Evolutionary conservation across 2,329 filamentous ascomycete genomes (phyloP).

Genomic region (Xenoacremonium recifei): DNA sequence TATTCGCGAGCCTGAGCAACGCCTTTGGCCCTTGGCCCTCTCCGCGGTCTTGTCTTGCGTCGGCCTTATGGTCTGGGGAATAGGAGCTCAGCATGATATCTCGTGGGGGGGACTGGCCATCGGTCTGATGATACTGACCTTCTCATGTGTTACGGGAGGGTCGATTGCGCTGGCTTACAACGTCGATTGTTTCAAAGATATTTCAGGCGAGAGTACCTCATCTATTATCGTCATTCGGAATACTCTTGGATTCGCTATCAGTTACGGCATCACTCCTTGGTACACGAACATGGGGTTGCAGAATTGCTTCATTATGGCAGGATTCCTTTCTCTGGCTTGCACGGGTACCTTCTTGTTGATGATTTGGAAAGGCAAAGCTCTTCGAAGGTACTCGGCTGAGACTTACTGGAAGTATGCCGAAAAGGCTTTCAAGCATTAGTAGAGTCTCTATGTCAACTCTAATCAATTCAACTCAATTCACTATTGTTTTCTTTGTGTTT

Average conservation of each 20-base stretch:
- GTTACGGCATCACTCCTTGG: slow-evolving; percentile 34
- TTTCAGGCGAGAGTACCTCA: slow-evolving; percentile 27
- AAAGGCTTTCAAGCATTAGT: background rate
- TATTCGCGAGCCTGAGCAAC: slow-evolving; percentile 33
- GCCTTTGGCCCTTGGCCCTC: slow-evolving; percentile 31
- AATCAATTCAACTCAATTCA: background rate
- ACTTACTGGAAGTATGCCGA: slow-evolving; percentile 4
- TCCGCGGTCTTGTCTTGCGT: slow-evolving; percentile 38
- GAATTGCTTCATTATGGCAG: slow-evolving; percentile 32
- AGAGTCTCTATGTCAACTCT: background rate
- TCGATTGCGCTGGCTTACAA: slow-evolving; percentile 32
- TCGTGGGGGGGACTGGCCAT: slow-evolving; percentile 34
- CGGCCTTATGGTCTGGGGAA: slow-evolving; percentile 47
- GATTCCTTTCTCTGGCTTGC: slow-evolving; percentile 26
- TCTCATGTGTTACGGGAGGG: slow-evolving; percentile 31
- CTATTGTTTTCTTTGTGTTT: too few relatives aligned
- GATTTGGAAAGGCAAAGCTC: slow-evolving; percentile 27
- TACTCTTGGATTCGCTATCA: slow-evolving; percentile 20
- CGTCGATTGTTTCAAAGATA: slow-evolving; percentile 34
- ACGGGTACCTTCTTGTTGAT: slow-evolving; percentile 26
- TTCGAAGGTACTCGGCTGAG: slow-evolving; percentile 14
- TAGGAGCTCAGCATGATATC: slow-evolving; percentile 35
- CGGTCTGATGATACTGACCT: slow-evolving; percentile 29
- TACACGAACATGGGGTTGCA: slow-evolving; percentile 29
- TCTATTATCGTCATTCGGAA: slow-evolving; percentile 30